Base-by-base conservation (phyloP, 768 basidiomycete genomes). In the Thelephora aurantiotincta region DNA sequence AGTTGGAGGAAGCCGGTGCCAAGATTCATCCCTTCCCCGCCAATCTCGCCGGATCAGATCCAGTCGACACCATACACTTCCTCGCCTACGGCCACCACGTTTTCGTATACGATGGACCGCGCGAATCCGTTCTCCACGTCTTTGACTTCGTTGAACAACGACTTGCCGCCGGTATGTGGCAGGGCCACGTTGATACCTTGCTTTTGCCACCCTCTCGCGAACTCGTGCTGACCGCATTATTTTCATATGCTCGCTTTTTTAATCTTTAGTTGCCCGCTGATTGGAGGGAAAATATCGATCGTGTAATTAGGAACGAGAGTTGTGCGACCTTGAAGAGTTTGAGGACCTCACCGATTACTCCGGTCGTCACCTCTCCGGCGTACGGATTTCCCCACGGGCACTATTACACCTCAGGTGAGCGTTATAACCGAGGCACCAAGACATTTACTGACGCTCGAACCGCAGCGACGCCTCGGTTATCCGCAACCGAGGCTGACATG, bases 1-100 rank as follows among this genome's bases (percentile, higher is more conserved):
- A 80, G 75, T 60, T 78, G 80, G 60, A 70, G 82, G 46, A 85
- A 85, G 59, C 82, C 82, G 30, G 80, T 74, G 35, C 82, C 82
- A 2, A 62, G 63, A 46, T 82, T 75, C 61, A 68, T 80, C 38
- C 81, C 81, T 33, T 80, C 81, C 11, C 76, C 80, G 5, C 74
- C 77, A 43, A 62, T 71, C 33, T 60, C 60, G 7, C 58, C 60
- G 9, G 9, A 30, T 30, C 26, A 30, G 26, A 30, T 9, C 5
- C 26, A 30, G 9, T 30, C 26, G 26, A 4, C 26, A 30, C 26
- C 19, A 4, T 38, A 35, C 45, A 33, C 33, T 6, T 3, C 9
- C 19, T 22, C 20, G 33, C 18, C 48, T 47, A 13, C 36, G 49
- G 20, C n/a, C 34, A 35, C 33, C 41, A 34, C 42, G 47, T 30